Conservation (phyloP, 352 stramenopile species). For the Hyaloperonospora arabidopsidis region DNA sequence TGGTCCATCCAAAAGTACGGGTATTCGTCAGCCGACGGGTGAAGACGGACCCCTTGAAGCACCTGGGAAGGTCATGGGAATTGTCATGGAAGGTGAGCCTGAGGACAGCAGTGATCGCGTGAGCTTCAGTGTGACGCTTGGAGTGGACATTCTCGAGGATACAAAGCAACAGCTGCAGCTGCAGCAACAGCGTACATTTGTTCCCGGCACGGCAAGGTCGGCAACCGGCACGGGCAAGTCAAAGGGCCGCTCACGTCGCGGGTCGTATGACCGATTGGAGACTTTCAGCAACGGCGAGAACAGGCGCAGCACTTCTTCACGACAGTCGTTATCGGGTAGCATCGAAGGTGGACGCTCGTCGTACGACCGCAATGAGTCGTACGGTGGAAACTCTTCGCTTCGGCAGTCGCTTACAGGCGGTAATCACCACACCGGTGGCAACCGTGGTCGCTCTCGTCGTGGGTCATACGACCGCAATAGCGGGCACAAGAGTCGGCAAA, state of each 20-base stretch:
- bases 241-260: slow-evolving; percentile 36
- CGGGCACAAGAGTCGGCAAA: slow-evolving; percentile 33
- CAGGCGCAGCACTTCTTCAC: slow-evolving; percentile 25
- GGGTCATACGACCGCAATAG: slow-evolving; percentile 54
- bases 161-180: slow-evolving; percentile 30
- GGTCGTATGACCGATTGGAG: slow-evolving; percentile 47
- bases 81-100: slow-evolving; percentile 51
- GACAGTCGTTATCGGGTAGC: slow-evolving; percentile 33
- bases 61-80: slow-evolving; percentile 75
- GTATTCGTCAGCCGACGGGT: slow-evolving; percentile 68
- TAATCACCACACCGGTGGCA: slow-evolving; percentile 28
- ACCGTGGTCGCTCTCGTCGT: slow-evolving; percentile 43
- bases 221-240: slow-evolving; percentile 25
- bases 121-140: slow-evolving; percentile 81
- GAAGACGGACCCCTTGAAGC: slow-evolving; percentile 61
- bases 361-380: slow-evolving; percentile 42
- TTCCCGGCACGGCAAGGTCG: slow-evolving; percentile 22
- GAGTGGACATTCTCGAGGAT: slow-evolving; percentile 54
- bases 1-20: slow-evolving; percentile 17
- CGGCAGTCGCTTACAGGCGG: slow-evolving; percentile 34
- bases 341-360: slow-evolving; percentile 28
- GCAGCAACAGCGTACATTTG: slow-evolving; percentile 41
- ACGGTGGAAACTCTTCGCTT: slow-evolving; percentile 30
- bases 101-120: slow-evolving; percentile 53
- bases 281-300: slow-evolving; percentile 32